These are phyloP conservation scores for Malassezia sp. DNA, from an alignment of 1,284 basidiomycete genomes.

Conservation along the genomic window DNA sequence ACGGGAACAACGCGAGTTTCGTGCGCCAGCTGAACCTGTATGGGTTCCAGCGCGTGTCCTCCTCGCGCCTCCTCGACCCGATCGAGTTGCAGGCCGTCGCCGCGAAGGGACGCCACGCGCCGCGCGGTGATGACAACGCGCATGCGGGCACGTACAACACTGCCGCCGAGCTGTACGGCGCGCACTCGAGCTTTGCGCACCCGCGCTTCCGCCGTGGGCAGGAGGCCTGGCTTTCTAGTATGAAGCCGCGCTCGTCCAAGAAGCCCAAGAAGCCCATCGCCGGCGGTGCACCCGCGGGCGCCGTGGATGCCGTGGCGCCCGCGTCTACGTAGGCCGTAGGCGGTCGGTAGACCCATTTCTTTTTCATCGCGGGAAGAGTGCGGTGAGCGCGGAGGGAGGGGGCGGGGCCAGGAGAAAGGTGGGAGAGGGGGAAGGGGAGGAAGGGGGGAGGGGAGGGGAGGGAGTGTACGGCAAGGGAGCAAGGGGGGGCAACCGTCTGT, in stretches of 20 bases:
- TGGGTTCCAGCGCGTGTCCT: slow-evolving; percentile 44
- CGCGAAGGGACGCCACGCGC: not conserved
- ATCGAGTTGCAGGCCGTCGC: slow-evolving; percentile 35
- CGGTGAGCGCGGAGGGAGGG: no score
- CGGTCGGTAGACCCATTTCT: no score
- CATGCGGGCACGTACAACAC: slow-evolving; percentile 24
- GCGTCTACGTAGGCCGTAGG: not conserved
- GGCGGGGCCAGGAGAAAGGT: not conserved
- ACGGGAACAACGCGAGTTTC: slow-evolving; percentile 45
- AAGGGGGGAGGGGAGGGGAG: no score
- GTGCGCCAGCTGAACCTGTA: slow-evolving; percentile 45
- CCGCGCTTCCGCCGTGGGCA: slow-evolving; percentile 37
- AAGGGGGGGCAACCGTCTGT: no score
- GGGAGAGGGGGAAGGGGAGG: no score
- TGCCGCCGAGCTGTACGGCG: slow-evolving; percentile 39
- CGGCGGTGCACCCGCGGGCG: no score
- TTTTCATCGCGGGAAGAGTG: no score
- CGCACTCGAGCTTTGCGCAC: slow-evolving; percentile 43
- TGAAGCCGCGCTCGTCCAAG: slow-evolving; percentile 45
- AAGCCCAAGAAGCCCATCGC: slow-evolving; percentile 33
- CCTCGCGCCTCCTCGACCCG: slow-evolving; percentile 34
- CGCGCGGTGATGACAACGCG: slow-evolving; percentile 1
- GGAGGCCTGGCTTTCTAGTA: slow-evolving; percentile 37
- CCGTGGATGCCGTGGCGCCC: slow-evolving; percentile 5
- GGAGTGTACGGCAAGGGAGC: no score